Base-by-base conservation (phyloP, 73 alveolate genomes). In the Tetrahymena thermophila region DNA sequence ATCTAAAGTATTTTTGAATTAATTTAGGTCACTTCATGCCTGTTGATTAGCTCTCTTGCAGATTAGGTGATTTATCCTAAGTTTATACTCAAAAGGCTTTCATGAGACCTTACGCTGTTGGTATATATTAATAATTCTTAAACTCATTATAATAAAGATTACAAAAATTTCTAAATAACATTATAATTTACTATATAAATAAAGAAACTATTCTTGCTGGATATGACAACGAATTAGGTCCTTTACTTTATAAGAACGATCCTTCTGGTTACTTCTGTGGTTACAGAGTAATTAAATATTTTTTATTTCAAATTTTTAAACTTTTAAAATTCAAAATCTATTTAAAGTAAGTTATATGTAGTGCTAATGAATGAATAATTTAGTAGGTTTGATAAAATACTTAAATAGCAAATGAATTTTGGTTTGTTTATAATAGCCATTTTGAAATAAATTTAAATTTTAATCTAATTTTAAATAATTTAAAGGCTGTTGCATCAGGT, bases 191-290 rank as follows among this genome's bases (percentile, higher is more conserved):
- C n/a, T 1, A 25, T 9, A 71, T 7, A 40, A 3, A 71, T 25
- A 71, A 19, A 38, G 97, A 95, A 93, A 97, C 99, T 85, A 98
- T 98, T 14, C 94, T 98, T 25, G 98, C 97, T 93, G 98, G 98
- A 34, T 96, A 97, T 55, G 99, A 98, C 96, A 99, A 98, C 84
- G 99, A 98, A 96, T 97, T 84, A 58, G 99, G 99, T 10, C 99
- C 99, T 85, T 98, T 97, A 95, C 96, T 98, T 10, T 98, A 94
- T 94, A 98, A 98, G 96, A 97, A 98, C 21, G 99, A 98, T 85
- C 99, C 99, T 43, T 98, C 99, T 71, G 99, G 99, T 17, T 95
- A 96, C 93, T 97, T 95, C 95, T 96, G 97, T 93, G 99, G 99
- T 4, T 98, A 98, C 95, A 98, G 96, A 94, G 99, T 98, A 10